Evolutionary conservation across 345 rosid species (phyloP).

Genomic region (Luvunga scandens): DNA sequence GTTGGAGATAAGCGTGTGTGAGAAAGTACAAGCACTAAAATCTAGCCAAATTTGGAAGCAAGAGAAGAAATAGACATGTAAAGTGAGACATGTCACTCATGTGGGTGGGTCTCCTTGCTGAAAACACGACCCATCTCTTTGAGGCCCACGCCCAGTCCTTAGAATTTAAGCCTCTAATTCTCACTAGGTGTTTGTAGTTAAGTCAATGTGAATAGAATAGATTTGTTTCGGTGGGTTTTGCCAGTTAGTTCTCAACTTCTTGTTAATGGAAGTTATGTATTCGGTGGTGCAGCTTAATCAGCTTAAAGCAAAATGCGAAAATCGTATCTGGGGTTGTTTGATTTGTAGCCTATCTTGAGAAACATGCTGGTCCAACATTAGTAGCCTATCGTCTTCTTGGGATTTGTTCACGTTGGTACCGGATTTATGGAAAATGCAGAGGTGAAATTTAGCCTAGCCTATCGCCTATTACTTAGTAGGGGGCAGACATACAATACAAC

Average conservation of each 20-base stretch:
- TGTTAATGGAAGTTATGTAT: constrained; percentile 26
- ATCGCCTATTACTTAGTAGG: no score
- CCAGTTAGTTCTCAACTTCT: constrained; percentile 14
- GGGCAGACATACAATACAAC: no score
- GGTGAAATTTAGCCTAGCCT: background rate
- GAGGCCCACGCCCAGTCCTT: constrained; percentile 11
- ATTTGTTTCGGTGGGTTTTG: background rate
- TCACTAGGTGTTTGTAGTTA: background rate
- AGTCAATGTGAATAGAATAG: constrained; percentile 3
- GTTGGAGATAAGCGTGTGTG: constrained; percentile 1
- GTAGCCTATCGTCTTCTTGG: background rate
- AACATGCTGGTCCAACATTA: constrained; percentile 4
- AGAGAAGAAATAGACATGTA: constrained; percentile 19
- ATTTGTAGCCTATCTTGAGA: constrained; percentile 11
- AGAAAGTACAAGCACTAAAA: constrained; percentile 30
- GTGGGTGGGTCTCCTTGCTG: constrained; percentile 21
- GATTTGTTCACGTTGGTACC: background rate
- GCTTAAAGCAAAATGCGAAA: background rate
- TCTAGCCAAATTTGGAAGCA: constrained; percentile 1
- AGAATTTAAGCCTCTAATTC: background rate
- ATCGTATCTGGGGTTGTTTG: background rate
- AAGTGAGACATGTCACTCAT: constrained; percentile 23
- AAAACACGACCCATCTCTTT: background rate
- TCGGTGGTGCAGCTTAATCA: constrained; percentile 22
- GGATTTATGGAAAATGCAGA: background rate